Evolutionary conservation across 805 yeast species (phyloP).

Genomic region (Ogataea polymorpha): DNA sequence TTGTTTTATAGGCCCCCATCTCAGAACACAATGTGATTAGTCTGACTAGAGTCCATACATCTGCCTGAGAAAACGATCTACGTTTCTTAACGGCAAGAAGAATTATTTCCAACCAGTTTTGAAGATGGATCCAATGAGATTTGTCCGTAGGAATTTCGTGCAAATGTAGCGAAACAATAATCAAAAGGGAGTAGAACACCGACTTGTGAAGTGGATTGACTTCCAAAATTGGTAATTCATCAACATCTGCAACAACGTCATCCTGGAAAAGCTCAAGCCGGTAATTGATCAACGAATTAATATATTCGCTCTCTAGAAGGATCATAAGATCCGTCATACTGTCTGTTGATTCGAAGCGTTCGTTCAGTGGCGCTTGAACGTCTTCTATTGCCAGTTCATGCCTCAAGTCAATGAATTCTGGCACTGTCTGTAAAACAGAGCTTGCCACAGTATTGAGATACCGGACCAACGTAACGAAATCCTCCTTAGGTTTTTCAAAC

Average conservation of each 20-base stretch:
- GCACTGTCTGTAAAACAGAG: constrained; percentile 11
- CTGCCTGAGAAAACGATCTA: constrained; percentile 12
- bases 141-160: constrained; percentile 5
- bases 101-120: constrained; percentile 24
- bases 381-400: constrained; percentile 22
- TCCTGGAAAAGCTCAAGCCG: constrained; percentile 11
- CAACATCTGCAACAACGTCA: constrained; percentile 17
- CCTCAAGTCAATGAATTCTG: constrained; percentile 20
- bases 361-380: constrained; percentile 21
- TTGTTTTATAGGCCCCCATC: neutral
- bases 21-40: constrained; percentile 4
- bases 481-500: constrained; percentile 11
- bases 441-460: constrained; percentile 27
- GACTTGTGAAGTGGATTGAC: constrained; percentile 13
- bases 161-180: constrained; percentile 20
- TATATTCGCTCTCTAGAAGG: constrained; percentile 23
- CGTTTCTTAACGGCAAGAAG: constrained; percentile 5
- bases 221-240: constrained; percentile 12
- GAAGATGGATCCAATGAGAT: constrained; percentile 27
- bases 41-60: constrained; percentile 19
- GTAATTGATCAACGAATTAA: constrained; percentile 16
- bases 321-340: constrained; percentile 20
- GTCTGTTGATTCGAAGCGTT: constrained; percentile 25
- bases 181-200: constrained; percentile 17
- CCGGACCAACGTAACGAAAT: constrained; percentile 18